Conservation (phyloP, 1,284 basidiomycete genomes). For the Apiotrichum montevideense region DNA sequence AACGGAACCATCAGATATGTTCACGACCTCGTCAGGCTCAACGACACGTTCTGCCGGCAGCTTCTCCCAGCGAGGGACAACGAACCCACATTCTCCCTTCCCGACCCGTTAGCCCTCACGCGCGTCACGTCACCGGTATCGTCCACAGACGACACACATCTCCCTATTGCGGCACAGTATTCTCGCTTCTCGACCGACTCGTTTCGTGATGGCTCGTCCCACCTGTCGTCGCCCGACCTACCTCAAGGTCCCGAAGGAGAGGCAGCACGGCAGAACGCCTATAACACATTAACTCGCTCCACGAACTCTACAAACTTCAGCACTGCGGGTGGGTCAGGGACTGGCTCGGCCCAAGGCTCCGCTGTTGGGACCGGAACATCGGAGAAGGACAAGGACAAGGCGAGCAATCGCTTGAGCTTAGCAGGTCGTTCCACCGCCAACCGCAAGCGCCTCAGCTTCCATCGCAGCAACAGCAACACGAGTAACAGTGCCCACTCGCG, state of each 20-base stretch:
- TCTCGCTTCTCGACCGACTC: slow-evolving; percentile 14
- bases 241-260: neutral
- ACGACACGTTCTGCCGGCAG: slow-evolving; percentile 84
- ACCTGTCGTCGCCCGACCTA: slow-evolving; percentile 6
- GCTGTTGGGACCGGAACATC: neutral
- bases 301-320: neutral
- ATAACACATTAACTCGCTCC: slow-evolving; percentile 29
- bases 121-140: slow-evolving; percentile 24
- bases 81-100: slow-evolving; percentile 52
- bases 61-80: slow-evolving; percentile 67
- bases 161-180: slow-evolving; percentile 88
- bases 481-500: slow-evolving; percentile 6
- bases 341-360: neutral
- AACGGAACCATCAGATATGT: slow-evolving; percentile 65
- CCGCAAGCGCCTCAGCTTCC: neutral
- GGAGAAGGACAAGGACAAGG: neutral
- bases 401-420: neutral
- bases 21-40: slow-evolving; percentile 78
- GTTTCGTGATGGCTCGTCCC: neutral
- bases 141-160: slow-evolving; percentile 53
- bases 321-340: neutral
- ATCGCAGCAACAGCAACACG: neutral
- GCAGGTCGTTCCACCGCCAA: neutral
- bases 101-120: slow-evolving; percentile 19
- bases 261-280: slow-evolving; percentile 29